Percentiles rank a stretch among this genome's conserved stretches.
Conservation (phyloP, 768 basidiomycete species). For the Postia placenta region DNA sequence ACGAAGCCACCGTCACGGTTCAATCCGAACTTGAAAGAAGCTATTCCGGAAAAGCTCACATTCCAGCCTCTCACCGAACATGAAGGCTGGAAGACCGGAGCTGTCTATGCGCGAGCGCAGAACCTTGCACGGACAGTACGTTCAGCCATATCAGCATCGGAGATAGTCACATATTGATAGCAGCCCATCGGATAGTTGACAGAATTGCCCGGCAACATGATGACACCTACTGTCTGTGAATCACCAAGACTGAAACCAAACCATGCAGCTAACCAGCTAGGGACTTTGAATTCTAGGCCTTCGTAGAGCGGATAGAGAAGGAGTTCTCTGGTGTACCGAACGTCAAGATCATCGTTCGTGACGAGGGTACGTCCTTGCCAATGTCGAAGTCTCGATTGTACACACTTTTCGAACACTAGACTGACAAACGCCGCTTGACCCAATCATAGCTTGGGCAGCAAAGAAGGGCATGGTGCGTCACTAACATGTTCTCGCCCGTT, state of each 20-base stretch:
- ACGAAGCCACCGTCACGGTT: conserved; percentile 62
- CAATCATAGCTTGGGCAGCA: conserved; percentile 73
- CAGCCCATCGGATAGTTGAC: conserved; percentile 54
- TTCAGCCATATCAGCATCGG: too few species aligned
- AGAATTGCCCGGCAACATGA: conserved; percentile 82
- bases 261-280: too few species aligned
- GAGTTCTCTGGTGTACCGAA: conserved; percentile 64
- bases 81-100: conserved; percentile 62
- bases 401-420: conserved; percentile 1
- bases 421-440: not conserved
- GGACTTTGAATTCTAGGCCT: conserved; percentile 35
- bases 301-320: conserved; percentile 62
- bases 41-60: conserved; percentile 42
- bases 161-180: too few species aligned
- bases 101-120: conserved; percentile 69
- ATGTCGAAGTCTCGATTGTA: conserved; percentile 1
- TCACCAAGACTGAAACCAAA: not conserved
- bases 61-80: conserved; percentile 34
- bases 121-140: conserved; percentile 74
- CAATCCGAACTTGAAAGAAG: conserved; percentile 51
- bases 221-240: conserved; percentile 70
- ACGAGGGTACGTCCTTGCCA: conserved; percentile 57
- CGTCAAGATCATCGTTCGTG: conserved; percentile 63
- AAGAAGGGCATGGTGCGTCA: conserved; percentile 88
- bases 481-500: too few species aligned